Conservation (phyloP, 805 yeast species). For the Suhomyces sp. region DNA sequence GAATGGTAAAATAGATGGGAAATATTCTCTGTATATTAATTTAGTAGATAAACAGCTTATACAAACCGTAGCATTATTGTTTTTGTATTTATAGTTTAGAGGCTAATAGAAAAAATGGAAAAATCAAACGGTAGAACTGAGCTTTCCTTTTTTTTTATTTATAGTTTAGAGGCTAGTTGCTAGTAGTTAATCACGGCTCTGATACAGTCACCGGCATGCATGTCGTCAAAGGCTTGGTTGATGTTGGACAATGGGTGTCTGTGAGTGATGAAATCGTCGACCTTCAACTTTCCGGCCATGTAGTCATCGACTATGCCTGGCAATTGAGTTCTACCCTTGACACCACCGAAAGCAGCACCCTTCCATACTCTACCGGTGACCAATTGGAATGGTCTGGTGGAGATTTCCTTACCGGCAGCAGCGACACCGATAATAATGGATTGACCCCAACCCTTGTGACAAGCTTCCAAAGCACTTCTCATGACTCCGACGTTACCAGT, state of each 20-base stretch:
- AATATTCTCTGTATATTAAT: not conserved
- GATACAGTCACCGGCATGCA: slow-evolving; percentile 91
- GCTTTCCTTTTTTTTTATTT: not conserved
- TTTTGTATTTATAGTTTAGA: not conserved
- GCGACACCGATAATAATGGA: slow-evolving; percentile 97
- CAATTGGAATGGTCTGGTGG: slow-evolving; percentile 97
- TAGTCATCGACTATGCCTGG: slow-evolving; percentile 88
- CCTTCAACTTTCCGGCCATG: slow-evolving; percentile 74
- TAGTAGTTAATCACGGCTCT: slow-evolving; percentile 76
- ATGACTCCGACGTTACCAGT: slow-evolving; percentile 94
- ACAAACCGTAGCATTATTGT: not conserved
- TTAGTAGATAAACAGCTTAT: not conserved
- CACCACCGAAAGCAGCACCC: slow-evolving; percentile 99
- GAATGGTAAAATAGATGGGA: not conserved
- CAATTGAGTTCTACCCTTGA: slow-evolving; percentile 94
- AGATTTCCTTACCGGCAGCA: slow-evolving; percentile 94
- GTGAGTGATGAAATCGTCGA: slow-evolving; percentile 94
- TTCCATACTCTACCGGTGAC: slow-evolving; percentile 99
- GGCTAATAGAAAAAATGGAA: not conserved
- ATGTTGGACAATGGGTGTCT: slow-evolving; percentile 74
- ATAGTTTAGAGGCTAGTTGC: slow-evolving; percentile 11
- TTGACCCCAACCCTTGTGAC: slow-evolving; percentile 99
- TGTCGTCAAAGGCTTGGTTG: slow-evolving; percentile 88
- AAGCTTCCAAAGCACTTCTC: slow-evolving; percentile 95
- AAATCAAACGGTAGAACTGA: not conserved